These are phyloP conservation scores for Ambrosia artemisiifolia DNA, from an alignment of 129 eudicot species.

Conservation along the genomic window DNA sequence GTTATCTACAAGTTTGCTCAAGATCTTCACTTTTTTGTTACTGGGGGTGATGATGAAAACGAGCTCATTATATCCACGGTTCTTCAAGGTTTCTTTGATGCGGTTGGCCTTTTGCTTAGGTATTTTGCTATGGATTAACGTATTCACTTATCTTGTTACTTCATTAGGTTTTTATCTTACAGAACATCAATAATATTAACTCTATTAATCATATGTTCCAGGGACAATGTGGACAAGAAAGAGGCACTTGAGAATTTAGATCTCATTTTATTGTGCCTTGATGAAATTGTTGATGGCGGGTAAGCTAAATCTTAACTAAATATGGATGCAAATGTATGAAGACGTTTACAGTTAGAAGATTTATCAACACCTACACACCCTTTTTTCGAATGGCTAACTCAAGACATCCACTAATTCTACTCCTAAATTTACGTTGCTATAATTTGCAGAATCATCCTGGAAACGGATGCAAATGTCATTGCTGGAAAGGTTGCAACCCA, in stretches of 20 bases:
- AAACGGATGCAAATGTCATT: constrained; percentile 77
- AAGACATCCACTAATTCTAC: no score
- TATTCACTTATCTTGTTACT: not conserved
- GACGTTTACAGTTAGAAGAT: not conserved
- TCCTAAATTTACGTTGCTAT: not conserved
- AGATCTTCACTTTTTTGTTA: constrained; percentile 92
- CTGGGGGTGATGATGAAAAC: constrained; percentile 88
- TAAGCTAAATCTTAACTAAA: constrained; percentile 20
- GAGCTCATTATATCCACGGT: constrained; percentile 81
- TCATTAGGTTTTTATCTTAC: not conserved
- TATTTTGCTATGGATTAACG: constrained; percentile 14
- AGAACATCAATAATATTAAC: not conserved
- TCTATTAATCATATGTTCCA: constrained; percentile 8
- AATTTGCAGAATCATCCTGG: constrained; percentile 64
- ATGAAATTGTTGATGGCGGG: constrained; percentile 96
- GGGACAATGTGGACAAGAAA: constrained; percentile 75
- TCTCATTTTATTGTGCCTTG: constrained; percentile 80
- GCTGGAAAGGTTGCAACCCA: constrained; percentile 82
- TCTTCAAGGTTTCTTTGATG: constrained; percentile 85
- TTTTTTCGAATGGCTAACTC: no score
- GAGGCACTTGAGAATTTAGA: constrained; percentile 93
- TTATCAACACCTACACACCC: not conserved
- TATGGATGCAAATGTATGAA: not conserved
- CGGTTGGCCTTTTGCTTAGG: constrained; percentile 86
- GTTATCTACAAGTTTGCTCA: constrained; percentile 80